Conservation (phyloP, 805 yeast species). For the Nakazawaea wyomingensis region DNA sequence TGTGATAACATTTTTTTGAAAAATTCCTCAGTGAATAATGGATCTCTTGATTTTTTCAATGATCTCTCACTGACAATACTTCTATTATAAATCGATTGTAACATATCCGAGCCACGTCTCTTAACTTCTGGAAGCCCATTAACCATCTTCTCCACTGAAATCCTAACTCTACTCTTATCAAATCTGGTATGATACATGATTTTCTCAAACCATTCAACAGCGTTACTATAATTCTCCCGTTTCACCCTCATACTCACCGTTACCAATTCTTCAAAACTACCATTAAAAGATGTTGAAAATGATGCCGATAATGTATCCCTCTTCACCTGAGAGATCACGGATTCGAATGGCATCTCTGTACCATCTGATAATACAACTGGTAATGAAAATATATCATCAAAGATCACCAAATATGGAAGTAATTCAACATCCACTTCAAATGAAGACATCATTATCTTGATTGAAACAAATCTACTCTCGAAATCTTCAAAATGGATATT, state of each 20-base stretch:
- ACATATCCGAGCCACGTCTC: constrained; percentile 58
- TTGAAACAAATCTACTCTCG: constrained; percentile 71
- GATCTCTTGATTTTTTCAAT: constrained; percentile 59
- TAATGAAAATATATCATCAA: constrained; percentile 63
- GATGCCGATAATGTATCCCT: constrained; percentile 63
- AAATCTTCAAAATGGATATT: constrained; percentile 75
- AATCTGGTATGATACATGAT: constrained; percentile 62
- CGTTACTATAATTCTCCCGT: constrained; percentile 54
- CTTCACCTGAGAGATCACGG: constrained; percentile 69
- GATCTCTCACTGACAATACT: constrained; percentile 54
- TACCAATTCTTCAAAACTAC: constrained; percentile 60
- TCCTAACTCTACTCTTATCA: constrained; percentile 66
- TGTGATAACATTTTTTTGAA: constrained; percentile 41
- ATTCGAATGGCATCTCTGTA: constrained; percentile 55
- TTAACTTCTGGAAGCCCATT: constrained; percentile 58
- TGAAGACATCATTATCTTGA: constrained; percentile 58
- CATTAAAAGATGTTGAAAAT: constrained; percentile 50
- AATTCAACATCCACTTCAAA: constrained; percentile 43
- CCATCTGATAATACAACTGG: constrained; percentile 68
- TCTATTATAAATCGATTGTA: constrained; percentile 57
- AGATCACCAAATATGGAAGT: constrained; percentile 57
- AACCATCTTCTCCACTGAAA: constrained; percentile 56
- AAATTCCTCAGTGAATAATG: constrained; percentile 55
- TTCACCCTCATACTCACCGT: constrained; percentile 58
- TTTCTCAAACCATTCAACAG: constrained; percentile 72